phyloP scores from a whole-genome alignment of 768 basidiomycete species.

The Cystobasidium onofrii region DNA sequence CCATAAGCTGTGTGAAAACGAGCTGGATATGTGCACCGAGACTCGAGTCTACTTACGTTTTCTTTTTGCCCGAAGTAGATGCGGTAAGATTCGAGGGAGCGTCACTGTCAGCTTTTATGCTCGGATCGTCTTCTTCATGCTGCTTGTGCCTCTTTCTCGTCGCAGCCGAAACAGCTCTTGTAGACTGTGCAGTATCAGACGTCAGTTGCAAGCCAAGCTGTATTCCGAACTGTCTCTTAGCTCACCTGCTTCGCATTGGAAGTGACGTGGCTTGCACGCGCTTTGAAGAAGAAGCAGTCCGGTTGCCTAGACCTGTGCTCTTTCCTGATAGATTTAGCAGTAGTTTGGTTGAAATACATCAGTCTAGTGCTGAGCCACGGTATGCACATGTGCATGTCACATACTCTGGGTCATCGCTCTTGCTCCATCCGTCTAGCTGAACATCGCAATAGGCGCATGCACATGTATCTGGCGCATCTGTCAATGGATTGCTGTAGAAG shows the following conservation, averaged over 20 bases:
- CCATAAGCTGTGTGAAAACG: not conserved
- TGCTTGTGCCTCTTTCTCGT: no score
- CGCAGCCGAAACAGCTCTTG: no score
- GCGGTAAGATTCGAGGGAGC: not conserved
- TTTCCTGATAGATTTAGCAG: no score
- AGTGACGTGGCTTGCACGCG: not conserved
- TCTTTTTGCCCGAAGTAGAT: not conserved
- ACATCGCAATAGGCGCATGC: constrained; percentile 78
- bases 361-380: no score
- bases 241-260: not conserved
- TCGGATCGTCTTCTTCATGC: not conserved
- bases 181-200: no score
- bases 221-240: no score
- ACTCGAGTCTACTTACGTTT: not conserved
- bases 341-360: not conserved
- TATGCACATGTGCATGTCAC: no score
- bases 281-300: constrained; percentile 31
- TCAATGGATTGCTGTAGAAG: constrained; percentile 68
- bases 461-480: constrained; percentile 64
- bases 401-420: constrained; percentile 76
- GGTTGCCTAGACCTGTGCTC: constrained; percentile 24
- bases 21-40: not conserved
- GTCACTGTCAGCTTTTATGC: not conserved
- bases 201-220: no score
- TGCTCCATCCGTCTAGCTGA: constrained; percentile 76